A percentile compares a stretch with the other conserved stretches of the same genome.
phyloP scores from a whole-genome alignment of 2,329 filamentous ascomycete genomes.

The Monilinia laxa region DNA sequence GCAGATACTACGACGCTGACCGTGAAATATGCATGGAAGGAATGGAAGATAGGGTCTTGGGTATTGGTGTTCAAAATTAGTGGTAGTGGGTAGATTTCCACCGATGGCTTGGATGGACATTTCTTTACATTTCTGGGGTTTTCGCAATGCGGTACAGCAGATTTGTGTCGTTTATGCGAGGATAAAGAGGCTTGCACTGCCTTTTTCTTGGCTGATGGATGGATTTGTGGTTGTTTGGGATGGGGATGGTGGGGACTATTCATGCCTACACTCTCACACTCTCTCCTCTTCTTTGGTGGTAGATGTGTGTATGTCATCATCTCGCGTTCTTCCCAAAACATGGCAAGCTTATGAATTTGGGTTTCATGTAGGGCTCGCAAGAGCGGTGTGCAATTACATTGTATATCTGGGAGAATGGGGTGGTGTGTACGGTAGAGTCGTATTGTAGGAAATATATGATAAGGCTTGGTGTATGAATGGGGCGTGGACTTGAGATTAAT shows the following conservation, averaged over 20 bases:
- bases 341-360: not conserved
- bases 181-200: not conserved
- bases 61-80: no score
- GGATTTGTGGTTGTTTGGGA: not conserved
- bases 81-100: no score
- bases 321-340: conserved; percentile 9
- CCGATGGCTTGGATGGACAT: no score
- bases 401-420: not conserved
- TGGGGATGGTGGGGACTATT: not conserved
- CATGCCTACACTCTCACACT: no score
- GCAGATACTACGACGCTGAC: not conserved
- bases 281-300: not conserved
- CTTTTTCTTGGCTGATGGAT: not conserved
- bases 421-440: not conserved
- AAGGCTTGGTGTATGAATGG: conserved; percentile 1
- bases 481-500: not conserved
- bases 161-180: not conserved
- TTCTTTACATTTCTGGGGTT: not conserved
- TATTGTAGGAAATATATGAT: not conserved
- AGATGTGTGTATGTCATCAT: not conserved
- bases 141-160: not conserved
- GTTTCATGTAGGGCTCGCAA: not conserved
- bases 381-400: not conserved
- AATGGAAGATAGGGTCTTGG: not conserved
- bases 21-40: not conserved